Base-by-base conservation (phyloP, 331 rosid species). In the Acacia pycnantha region DNA sequence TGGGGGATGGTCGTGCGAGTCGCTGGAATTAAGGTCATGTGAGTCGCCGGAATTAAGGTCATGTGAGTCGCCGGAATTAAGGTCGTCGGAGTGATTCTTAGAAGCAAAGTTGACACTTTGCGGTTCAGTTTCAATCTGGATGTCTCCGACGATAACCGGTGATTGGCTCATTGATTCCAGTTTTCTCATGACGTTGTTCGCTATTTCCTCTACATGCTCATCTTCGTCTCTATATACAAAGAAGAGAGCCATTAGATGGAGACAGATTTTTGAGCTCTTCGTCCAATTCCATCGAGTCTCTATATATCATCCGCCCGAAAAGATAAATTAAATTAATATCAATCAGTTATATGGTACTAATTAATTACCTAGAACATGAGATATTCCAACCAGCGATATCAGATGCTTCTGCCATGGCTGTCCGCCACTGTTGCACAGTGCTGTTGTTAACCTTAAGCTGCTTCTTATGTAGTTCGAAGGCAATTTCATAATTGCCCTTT, bases 301-400 rank as follows among this genome's bases (percentile, higher is more conserved):
- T 29, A 29, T 29, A 1, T 29, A 29, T 29, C 3, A 29, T 29
- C 33, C n/a, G n/a, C n/a, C n/a, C n/a, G n/a, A n/a, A n/a, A n/a
- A 62, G 35, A 24, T 35, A 62, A 26, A 62, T 13, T 58, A 33
- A 33, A 4, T 3, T 33, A 33, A 33, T 3, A 40, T 51, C 64
- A 22, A n/a, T 22, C 29, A 56, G 27, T n/a, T 10, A 10, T 48
- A 1, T 33, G 9, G 8, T 15, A 15, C 19, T 50, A 50, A 47
- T 47, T 11, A 8, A 33, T 6, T 33, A 48, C 88, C 84, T 82
- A 14, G 71, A 48, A 53, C 71, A 37, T 0, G 67, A 31, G 62
- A 82, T 70, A 46, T 62, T 73, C 85, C 85, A 82, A 4, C 85
- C 85, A 12, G 82, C 59, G 67, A 46, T 24, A 59, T 70, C 61